phyloP scores from a whole-genome alignment of 306 rosid species.

The Morella rubra region DNA sequence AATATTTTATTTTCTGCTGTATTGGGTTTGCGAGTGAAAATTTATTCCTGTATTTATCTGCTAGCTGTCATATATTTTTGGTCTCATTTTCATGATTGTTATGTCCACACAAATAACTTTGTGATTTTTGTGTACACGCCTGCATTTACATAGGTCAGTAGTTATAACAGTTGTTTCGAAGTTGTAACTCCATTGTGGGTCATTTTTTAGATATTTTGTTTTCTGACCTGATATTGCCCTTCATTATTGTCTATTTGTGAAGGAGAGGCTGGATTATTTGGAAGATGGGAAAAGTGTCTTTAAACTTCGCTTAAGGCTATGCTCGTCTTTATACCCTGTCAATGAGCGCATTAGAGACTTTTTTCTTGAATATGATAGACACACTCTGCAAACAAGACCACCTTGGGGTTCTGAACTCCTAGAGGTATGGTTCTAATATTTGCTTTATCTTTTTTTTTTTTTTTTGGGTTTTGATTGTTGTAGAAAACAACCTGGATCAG shows the following conservation, averaged over 20 bases:
- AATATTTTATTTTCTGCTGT: background rate
- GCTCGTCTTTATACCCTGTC: conserved; percentile 91
- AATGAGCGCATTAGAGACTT: conserved; percentile 94
- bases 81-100: background rate
- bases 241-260: conserved; percentile 25
- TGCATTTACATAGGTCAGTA: background rate
- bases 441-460: background rate
- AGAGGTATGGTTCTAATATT: conserved; percentile 60
- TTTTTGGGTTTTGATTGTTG: conserved; percentile 6
- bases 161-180: background rate
- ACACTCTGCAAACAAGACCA: conserved; percentile 97
- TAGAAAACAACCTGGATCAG: background rate
- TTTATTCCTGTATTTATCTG: conserved; percentile 5
- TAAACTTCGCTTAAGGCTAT: conserved; percentile 82
- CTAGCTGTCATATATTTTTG: background rate
- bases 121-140: background rate
- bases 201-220: background rate
- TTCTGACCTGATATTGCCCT: conserved; percentile 13
- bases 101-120: background rate
- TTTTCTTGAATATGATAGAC: conserved; percentile 95
- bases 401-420: conserved; percentile 99
- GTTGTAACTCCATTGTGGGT: background rate
- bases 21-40: background rate
- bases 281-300: conserved; percentile 96
- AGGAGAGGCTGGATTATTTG: conserved; percentile 98